These are phyloP conservation scores for Ceratobasidium papillatum DNA, from an alignment of 1,284 basidiomycete species.

Conservation along the genomic window DNA sequence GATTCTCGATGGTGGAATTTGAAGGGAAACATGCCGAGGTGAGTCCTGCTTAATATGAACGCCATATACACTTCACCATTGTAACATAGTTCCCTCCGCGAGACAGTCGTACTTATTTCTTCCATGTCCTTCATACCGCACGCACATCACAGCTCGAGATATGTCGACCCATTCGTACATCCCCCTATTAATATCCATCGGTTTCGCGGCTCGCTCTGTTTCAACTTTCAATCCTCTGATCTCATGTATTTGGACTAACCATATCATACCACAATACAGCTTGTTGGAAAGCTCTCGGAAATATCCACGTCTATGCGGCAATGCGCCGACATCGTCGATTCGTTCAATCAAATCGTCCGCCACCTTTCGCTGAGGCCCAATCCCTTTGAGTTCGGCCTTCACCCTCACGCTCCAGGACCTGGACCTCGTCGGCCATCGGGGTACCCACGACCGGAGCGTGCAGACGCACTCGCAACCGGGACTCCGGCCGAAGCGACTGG, in stretches of 20 bases:
- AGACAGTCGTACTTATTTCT: conserved; percentile 23
- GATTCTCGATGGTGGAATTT: conserved; percentile 23
- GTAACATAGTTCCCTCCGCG: conserved; percentile 26
- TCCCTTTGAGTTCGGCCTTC: background rate
- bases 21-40: conserved; percentile 33
- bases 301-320: conserved; percentile 38
- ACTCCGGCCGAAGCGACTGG: background rate
- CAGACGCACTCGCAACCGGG: background rate
- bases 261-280: background rate
- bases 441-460: background rate
- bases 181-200: conserved; percentile 24
- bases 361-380: conserved; percentile 12
- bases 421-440: background rate
- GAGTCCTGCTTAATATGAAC: background rate
- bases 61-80: conserved; percentile 31
- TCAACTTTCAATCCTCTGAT: conserved; percentile 23
- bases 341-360: conserved; percentile 31
- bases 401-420: background rate
- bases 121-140: background rate
- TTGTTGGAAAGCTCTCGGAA: conserved; percentile 27
- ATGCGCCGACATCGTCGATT: conserved; percentile 28
- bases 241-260: conserved; percentile 6
- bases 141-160: conserved; percentile 26
- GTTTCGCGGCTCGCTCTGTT: conserved; percentile 17
- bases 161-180: background rate